phyloP scores from a whole-genome alignment of 148 eudicot species.

The Rhododendron ferrugineum region DNA sequence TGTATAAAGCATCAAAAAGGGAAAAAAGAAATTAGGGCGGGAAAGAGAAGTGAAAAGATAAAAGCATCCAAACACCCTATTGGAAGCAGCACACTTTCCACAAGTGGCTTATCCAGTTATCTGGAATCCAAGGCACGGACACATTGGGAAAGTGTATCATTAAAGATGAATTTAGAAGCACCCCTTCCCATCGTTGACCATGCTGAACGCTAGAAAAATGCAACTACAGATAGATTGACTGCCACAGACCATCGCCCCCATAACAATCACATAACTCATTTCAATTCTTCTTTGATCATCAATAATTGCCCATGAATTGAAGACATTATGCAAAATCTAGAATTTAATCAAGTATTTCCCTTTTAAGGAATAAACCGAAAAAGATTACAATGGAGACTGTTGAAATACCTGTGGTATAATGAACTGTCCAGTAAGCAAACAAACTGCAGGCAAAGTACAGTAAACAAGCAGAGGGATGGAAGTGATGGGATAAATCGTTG shows the following conservation, averaged over 20 bases:
- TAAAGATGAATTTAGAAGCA: neutral
- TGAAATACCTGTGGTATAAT: constrained; percentile 58
- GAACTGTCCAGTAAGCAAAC: constrained; percentile 69
- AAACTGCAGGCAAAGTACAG: constrained; percentile 66
- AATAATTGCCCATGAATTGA: neutral
- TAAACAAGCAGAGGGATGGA: constrained; percentile 60
- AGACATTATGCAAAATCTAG: neutral
- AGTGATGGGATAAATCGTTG: constrained; percentile 69
- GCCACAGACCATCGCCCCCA: neutral
- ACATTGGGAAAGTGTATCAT: neutral
- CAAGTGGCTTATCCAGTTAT: neutral
- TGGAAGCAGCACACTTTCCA: neutral
- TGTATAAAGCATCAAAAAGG: neutral
- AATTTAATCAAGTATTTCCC: neutral
- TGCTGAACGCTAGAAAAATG: neutral
- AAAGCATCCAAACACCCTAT: neutral
- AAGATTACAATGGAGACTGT: neutral
- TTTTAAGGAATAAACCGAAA: neutral
- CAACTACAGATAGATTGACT: neutral
- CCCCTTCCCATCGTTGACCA: neutral
- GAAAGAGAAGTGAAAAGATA: neutral
- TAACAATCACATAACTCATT: neutral
- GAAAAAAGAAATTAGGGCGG: neutral
- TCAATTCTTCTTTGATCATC: neutral
- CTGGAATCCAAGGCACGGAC: neutral